Conservation (phyloP, 148 eudicot genomes). For the Fallopia convolvulus region DNA sequence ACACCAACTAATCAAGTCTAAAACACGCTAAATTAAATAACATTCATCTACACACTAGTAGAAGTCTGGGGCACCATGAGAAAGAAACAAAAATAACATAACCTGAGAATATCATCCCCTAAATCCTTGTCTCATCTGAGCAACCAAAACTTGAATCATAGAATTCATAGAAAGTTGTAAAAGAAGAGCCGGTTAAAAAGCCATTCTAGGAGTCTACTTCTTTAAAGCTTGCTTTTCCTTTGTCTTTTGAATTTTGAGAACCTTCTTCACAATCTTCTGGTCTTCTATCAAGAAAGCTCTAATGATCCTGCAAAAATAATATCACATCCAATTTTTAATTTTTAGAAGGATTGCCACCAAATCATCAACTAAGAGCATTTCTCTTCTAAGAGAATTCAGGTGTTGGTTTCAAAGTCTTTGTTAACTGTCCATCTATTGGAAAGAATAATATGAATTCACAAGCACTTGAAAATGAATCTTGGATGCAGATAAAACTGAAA, state of each 20-base stretch:
- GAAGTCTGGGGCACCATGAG: neutral
- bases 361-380: too few relatives aligned
- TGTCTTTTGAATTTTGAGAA: constrained; percentile 51
- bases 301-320: constrained; percentile 27
- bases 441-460: too few relatives aligned
- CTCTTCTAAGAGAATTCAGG: too few relatives aligned
- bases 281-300: too few relatives aligned
- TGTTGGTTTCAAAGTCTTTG: too few relatives aligned
- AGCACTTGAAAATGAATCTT: too few relatives aligned
- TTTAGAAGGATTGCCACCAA: neutral
- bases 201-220: constrained; percentile 15
- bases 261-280: constrained; percentile 66
- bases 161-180: neutral
- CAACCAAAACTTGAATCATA: neutral
- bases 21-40: neutral
- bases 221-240: constrained; percentile 41
- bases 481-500: too few relatives aligned
- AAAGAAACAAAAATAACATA: neutral
- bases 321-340: neutral
- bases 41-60: neutral
- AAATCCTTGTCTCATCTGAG: neutral
- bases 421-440: too few relatives aligned
- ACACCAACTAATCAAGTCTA: too few relatives aligned
- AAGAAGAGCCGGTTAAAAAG: neutral
- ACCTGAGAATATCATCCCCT: neutral